Base-by-base conservation (phyloP, 1,284 basidiomycete species). In the Puccinia coronata region DNA sequence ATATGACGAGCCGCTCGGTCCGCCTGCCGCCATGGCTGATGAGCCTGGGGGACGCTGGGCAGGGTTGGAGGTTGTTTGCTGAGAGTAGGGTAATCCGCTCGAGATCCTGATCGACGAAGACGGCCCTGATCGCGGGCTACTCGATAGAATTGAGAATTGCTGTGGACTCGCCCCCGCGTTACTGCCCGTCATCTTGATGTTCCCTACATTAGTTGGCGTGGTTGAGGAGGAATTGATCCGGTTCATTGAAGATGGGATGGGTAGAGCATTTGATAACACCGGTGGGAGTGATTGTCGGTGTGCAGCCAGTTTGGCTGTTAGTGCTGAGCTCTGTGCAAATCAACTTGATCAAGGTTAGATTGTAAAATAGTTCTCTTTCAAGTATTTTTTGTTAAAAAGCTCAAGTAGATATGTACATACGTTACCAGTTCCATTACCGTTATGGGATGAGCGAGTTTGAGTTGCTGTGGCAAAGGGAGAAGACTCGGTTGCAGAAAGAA, bases 21-120 rank as follows among this genome's bases (percentile, higher is more conserved):
- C 53, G 25, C 12, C 57, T 43, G 73, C 16, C 28, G 57, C 51
- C n/a, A 28, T 65, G 12, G 47, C 28, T 20, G 59, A 51, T 28
- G 61, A 47, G 53, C 74, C 61, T 11, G 31, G 28, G 18, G 16
- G 31, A 16, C 51, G 18, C 9, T 65, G 61, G 25, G 53, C 55
- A 28, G 55, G 14, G n/a, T 43, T 31, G 43, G 47, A 28, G 23
- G 36, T 12, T 49, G 55, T 31, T 16, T 41, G 57, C 25, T 49
- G 70, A 20, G 55, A 47, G 20, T 59, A 36, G 18, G 69, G 49
- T 6, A 12, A 41, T 11, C 28, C 18, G n/a, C 18, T 28, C 5
- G 79, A 80, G 25, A 80, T 80, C 23, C 55, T 36, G 51, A 80
- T 80, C 6, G 79, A 80, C 23, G 79, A 80, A 31, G 79, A 80